These are phyloP conservation scores for Suhomyces maxii DNA, from an alignment of 1,139 yeast species.

Conservation along the genomic window DNA sequence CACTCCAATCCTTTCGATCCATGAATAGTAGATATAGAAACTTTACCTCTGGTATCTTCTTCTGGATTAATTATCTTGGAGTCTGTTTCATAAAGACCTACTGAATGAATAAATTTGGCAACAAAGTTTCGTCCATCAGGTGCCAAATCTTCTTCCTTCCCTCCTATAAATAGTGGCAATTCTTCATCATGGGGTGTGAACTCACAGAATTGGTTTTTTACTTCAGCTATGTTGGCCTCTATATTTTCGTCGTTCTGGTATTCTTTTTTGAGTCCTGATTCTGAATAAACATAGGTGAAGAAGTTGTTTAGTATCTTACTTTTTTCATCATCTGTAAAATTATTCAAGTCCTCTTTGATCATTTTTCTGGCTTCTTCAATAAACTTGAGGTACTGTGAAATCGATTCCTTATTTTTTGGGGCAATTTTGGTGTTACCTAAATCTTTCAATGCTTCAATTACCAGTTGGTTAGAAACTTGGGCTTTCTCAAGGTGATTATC, in stretches of 20 bases:
- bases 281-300: conserved; percentile 26
- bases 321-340: conserved; percentile 13
- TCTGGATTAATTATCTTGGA: conserved; percentile 14
- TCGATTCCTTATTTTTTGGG: conserved; percentile 15
- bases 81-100: conserved; percentile 53
- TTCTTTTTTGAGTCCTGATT: conserved; percentile 35
- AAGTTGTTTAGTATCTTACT: conserved; percentile 15
- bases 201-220: conserved; percentile 42
- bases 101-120: conserved; percentile 56
- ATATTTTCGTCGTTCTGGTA: conserved; percentile 28
- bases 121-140: conserved; percentile 35
- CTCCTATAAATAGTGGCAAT: conserved; percentile 21
- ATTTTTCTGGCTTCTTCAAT: conserved; percentile 28
- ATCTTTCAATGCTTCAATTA: neutral
- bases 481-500: conserved; percentile 18
- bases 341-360: conserved; percentile 8
- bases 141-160: conserved; percentile 18
- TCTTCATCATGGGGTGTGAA: conserved; percentile 50
- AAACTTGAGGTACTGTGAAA: conserved; percentile 30
- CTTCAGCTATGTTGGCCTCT: conserved; percentile 44
- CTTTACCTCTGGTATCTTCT: conserved; percentile 24
- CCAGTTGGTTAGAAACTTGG: conserved; percentile 3
- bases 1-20: conserved; percentile 94
- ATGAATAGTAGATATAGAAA: conserved; percentile 73
- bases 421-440: conserved; percentile 11